phyloP scores from a whole-genome alignment of 148 eudicot genomes.

The Dysphania ambrosioides region DNA sequence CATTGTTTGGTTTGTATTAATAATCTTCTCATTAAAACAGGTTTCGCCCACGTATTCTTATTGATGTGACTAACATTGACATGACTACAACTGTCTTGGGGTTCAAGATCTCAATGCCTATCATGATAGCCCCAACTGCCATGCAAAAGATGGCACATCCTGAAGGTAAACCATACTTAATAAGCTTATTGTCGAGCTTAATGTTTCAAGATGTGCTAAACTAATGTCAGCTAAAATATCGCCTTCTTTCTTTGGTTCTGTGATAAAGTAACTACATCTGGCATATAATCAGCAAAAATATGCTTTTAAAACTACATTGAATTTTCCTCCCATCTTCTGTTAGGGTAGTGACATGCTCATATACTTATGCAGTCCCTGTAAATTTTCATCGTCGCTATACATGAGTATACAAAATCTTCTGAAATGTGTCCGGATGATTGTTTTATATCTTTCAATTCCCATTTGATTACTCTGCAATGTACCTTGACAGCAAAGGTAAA shows the following conservation, averaged over 20 bases:
- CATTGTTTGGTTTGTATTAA: neutral
- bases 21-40: slow-evolving; percentile 30
- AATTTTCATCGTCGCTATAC: neutral
- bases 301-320: neutral
- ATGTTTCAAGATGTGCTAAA: neutral
- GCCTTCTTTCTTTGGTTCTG: neutral
- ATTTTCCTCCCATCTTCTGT: neutral
- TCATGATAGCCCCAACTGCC: slow-evolving; percentile 98
- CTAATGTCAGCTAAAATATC: neutral
- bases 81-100: slow-evolving; percentile 76
- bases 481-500: neutral
- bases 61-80: slow-evolving; percentile 92
- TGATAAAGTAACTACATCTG: neutral
- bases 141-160: slow-evolving; percentile 99
- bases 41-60: slow-evolving; percentile 93
- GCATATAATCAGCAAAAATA: neutral
- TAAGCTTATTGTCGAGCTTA: neutral
- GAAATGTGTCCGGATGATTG: neutral
- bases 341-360: neutral
- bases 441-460: too few species aligned
- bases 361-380: neutral
- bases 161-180: slow-evolving; percentile 55
- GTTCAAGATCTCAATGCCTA: slow-evolving; percentile 88
- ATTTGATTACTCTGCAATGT: neutral
- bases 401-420: neutral